Evolutionary conservation across 129 eudicot genomes (phyloP).

Genomic region (Saussurea involucrata): DNA sequence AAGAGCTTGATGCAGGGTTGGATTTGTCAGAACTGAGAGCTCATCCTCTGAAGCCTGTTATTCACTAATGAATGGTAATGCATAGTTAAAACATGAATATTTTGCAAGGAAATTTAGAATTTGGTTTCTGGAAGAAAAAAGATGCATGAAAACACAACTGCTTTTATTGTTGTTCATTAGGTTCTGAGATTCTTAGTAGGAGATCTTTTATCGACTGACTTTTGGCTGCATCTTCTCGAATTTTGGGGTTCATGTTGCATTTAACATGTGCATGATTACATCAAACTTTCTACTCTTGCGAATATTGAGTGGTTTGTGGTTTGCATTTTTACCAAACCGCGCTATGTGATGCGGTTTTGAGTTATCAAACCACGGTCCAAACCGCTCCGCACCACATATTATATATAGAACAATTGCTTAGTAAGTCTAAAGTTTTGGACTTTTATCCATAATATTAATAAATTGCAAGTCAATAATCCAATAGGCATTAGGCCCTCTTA

Average conservation of each 20-base stretch:
- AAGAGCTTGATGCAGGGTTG: slow-evolving; percentile 70
- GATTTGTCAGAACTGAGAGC: slow-evolving; percentile 69
- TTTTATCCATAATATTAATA: no score
- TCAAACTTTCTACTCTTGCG: background rate
- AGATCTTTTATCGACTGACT: background rate
- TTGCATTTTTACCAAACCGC: no score
- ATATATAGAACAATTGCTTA: no score
- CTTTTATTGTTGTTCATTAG: no score
- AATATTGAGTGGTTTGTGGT: background rate
- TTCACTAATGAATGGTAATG: slow-evolving; percentile 40
- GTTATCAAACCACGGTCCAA: no score
- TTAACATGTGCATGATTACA: background rate
- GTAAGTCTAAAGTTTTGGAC: no score
- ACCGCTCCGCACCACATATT: no score
- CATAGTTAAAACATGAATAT: background rate
- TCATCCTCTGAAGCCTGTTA: slow-evolving; percentile 81
- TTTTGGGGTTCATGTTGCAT: background rate
- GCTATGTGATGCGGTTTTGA: no score
- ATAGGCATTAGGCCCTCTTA: no score
- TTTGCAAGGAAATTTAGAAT: background rate
- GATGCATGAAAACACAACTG: no score
- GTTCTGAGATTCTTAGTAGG: no score
- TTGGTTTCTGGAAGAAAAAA: background rate
- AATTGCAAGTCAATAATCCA: no score
- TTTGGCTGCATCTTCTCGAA: background rate